Conservation (phyloP, 1,284 basidiomycete species). For the Hymenochaete sp. region DNA sequence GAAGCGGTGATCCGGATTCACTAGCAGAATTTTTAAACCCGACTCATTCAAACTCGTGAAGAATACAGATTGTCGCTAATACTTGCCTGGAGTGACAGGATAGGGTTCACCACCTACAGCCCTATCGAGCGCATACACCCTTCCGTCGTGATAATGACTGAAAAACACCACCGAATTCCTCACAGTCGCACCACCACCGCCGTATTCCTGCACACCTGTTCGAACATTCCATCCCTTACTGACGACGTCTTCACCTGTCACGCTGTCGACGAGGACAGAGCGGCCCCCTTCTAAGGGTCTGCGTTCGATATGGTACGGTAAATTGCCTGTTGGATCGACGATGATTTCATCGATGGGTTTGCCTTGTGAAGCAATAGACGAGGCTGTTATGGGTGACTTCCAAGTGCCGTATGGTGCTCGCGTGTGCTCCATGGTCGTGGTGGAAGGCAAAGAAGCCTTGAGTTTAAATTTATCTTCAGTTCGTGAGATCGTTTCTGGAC, state of each 20-base stretch:
- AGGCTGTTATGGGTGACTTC: conserved; percentile 29
- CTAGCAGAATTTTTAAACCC: conserved; percentile 23
- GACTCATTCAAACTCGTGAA: conserved; percentile 2
- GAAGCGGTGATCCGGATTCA: conserved; percentile 46
- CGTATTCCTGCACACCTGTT: conserved; percentile 52
- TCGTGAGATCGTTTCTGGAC: no score
- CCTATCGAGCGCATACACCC: conserved; percentile 36
- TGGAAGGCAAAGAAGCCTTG: no score
- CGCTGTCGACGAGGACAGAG: conserved; percentile 45
- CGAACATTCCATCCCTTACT: conserved; percentile 47
- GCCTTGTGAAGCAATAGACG: conserved; percentile 32
- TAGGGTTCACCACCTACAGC: conserved; percentile 31
- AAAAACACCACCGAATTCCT: conserved; percentile 45
- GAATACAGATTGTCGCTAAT: neutral
- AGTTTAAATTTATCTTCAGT: no score
- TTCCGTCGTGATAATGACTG: conserved; percentile 42
- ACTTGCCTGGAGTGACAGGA: conserved; percentile 53
- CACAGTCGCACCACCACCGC: conserved; percentile 44
- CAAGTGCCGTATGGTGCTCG: conserved; percentile 32
- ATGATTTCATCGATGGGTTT: conserved; percentile 38
- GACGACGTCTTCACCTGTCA: conserved; percentile 39
- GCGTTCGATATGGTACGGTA: conserved; percentile 53
- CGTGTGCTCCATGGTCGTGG: conserved; percentile 18
- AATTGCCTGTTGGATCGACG: conserved; percentile 43
- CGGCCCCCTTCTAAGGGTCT: conserved; percentile 55